These are phyloP conservation scores for Peronospora destructor DNA, from an alignment of 352 stramenopile genomes.

Conservation along the genomic window DNA sequence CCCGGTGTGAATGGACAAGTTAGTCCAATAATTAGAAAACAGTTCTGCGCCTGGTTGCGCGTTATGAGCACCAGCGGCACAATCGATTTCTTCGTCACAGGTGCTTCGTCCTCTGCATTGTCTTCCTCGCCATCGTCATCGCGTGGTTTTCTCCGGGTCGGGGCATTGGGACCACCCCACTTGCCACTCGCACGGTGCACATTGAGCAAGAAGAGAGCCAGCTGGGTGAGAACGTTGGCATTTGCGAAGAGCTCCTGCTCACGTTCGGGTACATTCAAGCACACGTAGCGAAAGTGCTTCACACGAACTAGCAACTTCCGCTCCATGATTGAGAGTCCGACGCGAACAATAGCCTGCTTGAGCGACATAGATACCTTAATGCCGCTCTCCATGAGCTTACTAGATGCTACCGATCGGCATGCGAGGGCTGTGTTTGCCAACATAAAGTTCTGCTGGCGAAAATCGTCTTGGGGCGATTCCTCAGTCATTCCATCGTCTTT, in stretches of 20 bases:
- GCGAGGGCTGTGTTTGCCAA: conserved; percentile 64
- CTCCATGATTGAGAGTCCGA: conserved; percentile 93
- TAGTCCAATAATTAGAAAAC: conserved; percentile 93
- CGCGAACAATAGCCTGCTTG: conserved; percentile 90
- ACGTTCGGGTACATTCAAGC: conserved; percentile 80
- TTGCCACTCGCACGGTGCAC: conserved; percentile 93
- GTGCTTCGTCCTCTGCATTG: conserved; percentile 30
- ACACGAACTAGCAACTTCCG: conserved; percentile 91
- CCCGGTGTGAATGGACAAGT: conserved; percentile 87
- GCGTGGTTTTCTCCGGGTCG: conserved; percentile 18
- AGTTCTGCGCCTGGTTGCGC: conserved; percentile 85
- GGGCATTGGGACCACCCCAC: conserved; percentile 58
- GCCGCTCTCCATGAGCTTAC: conserved; percentile 85
- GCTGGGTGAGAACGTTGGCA: conserved; percentile 88
- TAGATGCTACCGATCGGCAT: conserved; percentile 60
- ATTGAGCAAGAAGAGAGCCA: conserved; percentile 92
- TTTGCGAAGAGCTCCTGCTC: conserved; percentile 90
- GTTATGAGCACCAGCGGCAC: conserved; percentile 76
- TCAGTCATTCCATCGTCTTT: conserved; percentile 23
- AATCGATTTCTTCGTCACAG: conserved; percentile 41
- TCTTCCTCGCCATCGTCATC: conserved; percentile 34
- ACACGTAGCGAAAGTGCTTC: conserved; percentile 96
- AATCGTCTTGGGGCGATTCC: conserved; percentile 38
- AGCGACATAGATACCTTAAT: conserved; percentile 93
- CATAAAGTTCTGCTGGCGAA: conserved; percentile 78